Percentiles rank a stretch among this genome's conserved stretches.
Evolutionary conservation across 441 rosid species (phyloP).

Genomic region (Codiaeum variegatum): DNA sequence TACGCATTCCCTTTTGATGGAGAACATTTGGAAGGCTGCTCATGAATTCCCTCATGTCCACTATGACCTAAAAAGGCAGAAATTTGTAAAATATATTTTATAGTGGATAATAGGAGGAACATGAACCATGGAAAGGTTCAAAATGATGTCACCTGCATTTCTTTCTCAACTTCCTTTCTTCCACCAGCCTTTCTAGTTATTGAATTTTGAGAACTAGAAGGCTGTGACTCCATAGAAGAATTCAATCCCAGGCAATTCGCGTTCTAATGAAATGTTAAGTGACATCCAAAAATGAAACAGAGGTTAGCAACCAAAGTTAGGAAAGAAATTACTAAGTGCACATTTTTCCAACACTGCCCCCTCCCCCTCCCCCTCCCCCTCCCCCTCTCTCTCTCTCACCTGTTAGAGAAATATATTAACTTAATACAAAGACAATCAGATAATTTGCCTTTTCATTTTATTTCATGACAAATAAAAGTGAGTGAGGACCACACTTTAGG

Average conservation of each 20-base stretch:
- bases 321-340: not conserved
- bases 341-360: too few relatives aligned
- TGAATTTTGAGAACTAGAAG: conserved; percentile 73
- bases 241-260: conserved; percentile 56
- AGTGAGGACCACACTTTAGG: not conserved
- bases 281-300: conserved; percentile 17
- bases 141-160: conserved; percentile 57
- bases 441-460: not conserved
- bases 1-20: conserved; percentile 88
- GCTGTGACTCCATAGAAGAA: conserved; percentile 49
- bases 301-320: conserved; percentile 12
- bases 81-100: conserved; percentile 3
- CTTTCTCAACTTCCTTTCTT: conserved; percentile 81
- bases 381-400: too few relatives aligned
- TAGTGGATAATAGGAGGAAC: not conserved
- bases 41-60: conserved; percentile 99
- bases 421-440: not conserved
- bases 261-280: conserved; percentile 44
- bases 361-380: too few relatives aligned
- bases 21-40: conserved; percentile 98
- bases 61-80: conserved; percentile 59
- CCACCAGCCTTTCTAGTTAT: conserved; percentile 93
- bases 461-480: not conserved
- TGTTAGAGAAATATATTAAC: too few relatives aligned
- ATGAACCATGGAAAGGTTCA: conserved; percentile 13